Evolutionary conservation across 2,329 filamentous ascomycete genomes (phyloP).

Genomic region (Cercospora sp.): DNA sequence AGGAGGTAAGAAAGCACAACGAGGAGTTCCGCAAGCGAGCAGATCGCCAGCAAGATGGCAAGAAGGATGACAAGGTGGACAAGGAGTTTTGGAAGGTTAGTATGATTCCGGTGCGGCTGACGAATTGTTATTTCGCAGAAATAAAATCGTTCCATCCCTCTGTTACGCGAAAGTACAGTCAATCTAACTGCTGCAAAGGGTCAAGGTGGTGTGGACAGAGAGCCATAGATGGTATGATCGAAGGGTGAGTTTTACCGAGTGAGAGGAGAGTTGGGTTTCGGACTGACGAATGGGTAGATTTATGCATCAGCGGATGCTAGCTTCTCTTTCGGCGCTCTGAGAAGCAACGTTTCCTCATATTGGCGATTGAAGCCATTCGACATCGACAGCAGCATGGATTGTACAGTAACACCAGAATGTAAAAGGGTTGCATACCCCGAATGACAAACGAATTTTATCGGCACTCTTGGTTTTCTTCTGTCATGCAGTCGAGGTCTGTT

Average conservation of each 20-base stretch:
- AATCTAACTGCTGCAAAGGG: conserved; percentile 9
- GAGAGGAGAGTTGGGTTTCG: background rate
- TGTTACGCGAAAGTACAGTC: background rate
- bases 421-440: conserved; percentile 2
- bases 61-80: conserved; percentile 12
- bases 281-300: background rate
- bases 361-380: background rate
- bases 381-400: conserved; percentile 13
- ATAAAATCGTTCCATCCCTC: background rate
- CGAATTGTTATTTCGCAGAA: conserved; percentile 3
- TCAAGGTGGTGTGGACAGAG: conserved; percentile 1
- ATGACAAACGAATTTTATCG: background rate
- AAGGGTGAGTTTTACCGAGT: background rate
- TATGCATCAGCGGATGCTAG: background rate
- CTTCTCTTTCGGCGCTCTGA: background rate
- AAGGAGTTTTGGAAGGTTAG: conserved; percentile 17
- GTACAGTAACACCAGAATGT: conserved; percentile 10
- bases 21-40: conserved; percentile 50
- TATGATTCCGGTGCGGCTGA: conserved; percentile 2
- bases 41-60: conserved; percentile 36
- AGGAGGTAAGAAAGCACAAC: conserved; percentile 30
- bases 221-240: background rate
- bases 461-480: background rate
- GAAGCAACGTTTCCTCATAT: background rate
- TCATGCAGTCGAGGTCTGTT: background rate